phyloP scores from a whole-genome alignment of 176 grass and related monocot species.

The Thinopyrum elongatum region DNA sequence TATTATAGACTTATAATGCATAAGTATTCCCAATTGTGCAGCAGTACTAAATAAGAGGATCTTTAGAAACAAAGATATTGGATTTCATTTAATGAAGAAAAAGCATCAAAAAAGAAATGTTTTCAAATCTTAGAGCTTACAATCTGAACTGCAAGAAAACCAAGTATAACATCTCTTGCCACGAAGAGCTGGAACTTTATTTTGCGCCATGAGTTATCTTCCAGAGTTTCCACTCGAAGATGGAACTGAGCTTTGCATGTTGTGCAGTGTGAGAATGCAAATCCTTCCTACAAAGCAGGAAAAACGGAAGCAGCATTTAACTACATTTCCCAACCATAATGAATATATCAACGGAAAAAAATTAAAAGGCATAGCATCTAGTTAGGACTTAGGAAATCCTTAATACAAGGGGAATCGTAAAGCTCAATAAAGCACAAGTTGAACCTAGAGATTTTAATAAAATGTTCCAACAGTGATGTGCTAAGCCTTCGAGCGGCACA shows the following conservation, averaged over 20 bases:
- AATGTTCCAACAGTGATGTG: neutral
- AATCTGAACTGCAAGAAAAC: conserved; percentile 88
- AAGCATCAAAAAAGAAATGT: neutral
- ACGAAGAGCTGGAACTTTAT: conserved; percentile 94
- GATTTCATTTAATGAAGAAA: neutral
- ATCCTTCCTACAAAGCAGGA: conserved; percentile 67
- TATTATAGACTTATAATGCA: too few relatives aligned
- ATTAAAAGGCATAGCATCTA: neutral
- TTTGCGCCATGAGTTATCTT: conserved; percentile 98
- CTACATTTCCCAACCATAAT: neutral
- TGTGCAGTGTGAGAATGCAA: conserved; percentile 97
- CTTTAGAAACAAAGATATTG: neutral
- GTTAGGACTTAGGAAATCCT: conserved; percentile 3
- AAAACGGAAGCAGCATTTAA: neutral
- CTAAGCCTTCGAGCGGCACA: neutral
- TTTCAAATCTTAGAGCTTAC: conserved; percentile 48
- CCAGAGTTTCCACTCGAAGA: conserved; percentile 75
- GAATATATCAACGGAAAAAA: neutral
- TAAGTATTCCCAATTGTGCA: neutral
- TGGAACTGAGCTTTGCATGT: conserved; percentile 99
- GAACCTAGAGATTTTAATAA: conserved; percentile 19
- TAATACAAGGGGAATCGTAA: neutral
- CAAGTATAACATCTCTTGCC: conserved; percentile 89
- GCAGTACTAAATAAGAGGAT: neutral
- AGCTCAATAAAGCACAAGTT: conserved; percentile 27